These are phyloP conservation scores for Penicillium diatomitis DNA, from an alignment of 495 filamentous ascomycete genomes.

Conservation along the genomic window DNA sequence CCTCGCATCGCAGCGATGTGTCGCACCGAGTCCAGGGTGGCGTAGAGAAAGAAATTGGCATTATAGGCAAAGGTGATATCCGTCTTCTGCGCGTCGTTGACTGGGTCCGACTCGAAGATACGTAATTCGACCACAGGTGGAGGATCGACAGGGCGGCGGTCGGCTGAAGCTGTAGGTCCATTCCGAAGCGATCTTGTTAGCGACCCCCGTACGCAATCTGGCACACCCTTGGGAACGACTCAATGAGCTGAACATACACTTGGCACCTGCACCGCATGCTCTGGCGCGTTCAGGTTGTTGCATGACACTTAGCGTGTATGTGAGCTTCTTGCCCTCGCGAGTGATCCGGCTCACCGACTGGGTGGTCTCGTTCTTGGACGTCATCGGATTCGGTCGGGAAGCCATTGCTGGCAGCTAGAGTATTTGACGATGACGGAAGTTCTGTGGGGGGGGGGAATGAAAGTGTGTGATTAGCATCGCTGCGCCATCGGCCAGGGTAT, in stretches of 20 bases:
- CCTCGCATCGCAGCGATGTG: slow-evolving; percentile 76
- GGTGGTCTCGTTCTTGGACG: slow-evolving; percentile 48
- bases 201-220: too few relatives aligned
- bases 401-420: slow-evolving; percentile 21
- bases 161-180: slow-evolving; percentile 64
- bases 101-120: slow-evolving; percentile 69
- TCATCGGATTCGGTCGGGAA: slow-evolving; percentile 22
- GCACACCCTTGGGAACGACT: background rate
- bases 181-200: too few relatives aligned
- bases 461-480: too few relatives aligned
- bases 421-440: too few relatives aligned
- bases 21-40: slow-evolving; percentile 81
- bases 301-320: slow-evolving; percentile 76
- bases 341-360: slow-evolving; percentile 56
- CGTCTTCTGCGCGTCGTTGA: slow-evolving; percentile 40
- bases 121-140: slow-evolving; percentile 92
- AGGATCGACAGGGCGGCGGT: slow-evolving; percentile 92
- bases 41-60: slow-evolving; percentile 96
- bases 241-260: slow-evolving; percentile 52
- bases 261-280: slow-evolving; percentile 91
- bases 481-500: too few relatives aligned
- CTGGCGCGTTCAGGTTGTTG: slow-evolving; percentile 94
- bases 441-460: too few relatives aligned
- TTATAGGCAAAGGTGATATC: slow-evolving; percentile 90
- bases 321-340: slow-evolving; percentile 69